Base-by-base conservation (phyloP, 129 eudicot species). In the Rutidosis leptorrhynchoides region DNA sequence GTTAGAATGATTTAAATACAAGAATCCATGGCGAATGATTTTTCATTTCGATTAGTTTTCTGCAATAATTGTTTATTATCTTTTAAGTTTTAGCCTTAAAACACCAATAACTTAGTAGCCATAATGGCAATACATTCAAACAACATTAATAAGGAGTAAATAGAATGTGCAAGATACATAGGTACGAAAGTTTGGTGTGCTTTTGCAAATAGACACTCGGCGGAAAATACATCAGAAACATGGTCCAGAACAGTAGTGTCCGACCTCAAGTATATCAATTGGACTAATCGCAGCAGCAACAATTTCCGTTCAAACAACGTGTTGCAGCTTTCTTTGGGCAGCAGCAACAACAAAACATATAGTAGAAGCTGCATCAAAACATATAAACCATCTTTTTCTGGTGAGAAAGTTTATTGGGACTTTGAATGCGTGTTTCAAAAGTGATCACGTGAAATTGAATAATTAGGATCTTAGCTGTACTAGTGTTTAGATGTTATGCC, bases 321-420 rank as follows among this genome's bases (percentile, higher is more conserved):
- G 46, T 68, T 54, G 68, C 77, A 51, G 83, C 78, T 30, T 69
- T 63, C 79, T 80, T 77, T 6, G 62, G 78, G 68, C 85, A 83
- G 60, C 83, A 83, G 19, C 80, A 83, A 72, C 83, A 77, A 81
- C 89, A 84, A 58, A 81, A 87, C 80, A 79, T 4, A 19, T 87
- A 70, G 74, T 81, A 87, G 55, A 79, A 74, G 64, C 90, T 81
- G 85, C 80, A 76, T 15, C 30, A 66, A 76, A 40, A 52, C 6
- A 16, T 40, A 21, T 55, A 7, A 21, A 74, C 20, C 51, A 56
- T 33, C 42, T 35, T 0, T 29, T 46, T 49, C 48, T 56, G 19
- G 28, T 24, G 29, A 28, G 2, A 29, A 40, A 45, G 5, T 42
- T 46, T 9, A 25, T 51, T 21, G 2, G 22, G 3, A 15, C 20